These are phyloP conservation scores for Geotrichum klebahnii DNA, from an alignment of 1,139 yeast genomes.

Conservation along the genomic window DNA sequence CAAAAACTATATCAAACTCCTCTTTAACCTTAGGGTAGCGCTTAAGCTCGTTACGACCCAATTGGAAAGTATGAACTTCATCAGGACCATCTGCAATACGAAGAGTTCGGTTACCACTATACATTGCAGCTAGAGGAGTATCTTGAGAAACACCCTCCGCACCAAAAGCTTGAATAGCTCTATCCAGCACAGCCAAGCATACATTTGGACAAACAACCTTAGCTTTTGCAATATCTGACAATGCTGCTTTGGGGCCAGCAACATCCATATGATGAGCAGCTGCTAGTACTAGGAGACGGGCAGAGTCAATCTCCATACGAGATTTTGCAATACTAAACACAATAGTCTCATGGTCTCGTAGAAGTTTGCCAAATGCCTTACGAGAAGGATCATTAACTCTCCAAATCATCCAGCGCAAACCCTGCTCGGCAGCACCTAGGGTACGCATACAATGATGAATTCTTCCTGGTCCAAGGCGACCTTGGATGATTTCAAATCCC, in stretches of 20 bases:
- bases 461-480: constrained; percentile 69
- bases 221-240: constrained; percentile 61
- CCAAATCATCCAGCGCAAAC: constrained; percentile 50
- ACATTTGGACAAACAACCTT: constrained; percentile 65
- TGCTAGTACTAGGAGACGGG: constrained; percentile 56
- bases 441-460: constrained; percentile 73
- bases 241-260: constrained; percentile 54
- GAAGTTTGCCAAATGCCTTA: constrained; percentile 54
- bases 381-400: constrained; percentile 52
- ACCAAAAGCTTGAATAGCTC: constrained; percentile 67
- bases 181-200: constrained; percentile 52
- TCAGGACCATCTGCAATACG: constrained; percentile 76
- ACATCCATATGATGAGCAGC: constrained; percentile 65
- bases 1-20: constrained; percentile 9
- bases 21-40: constrained; percentile 10
- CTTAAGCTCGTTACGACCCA: constrained; percentile 48
- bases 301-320: constrained; percentile 56
- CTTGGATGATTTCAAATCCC: constrained; percentile 67
- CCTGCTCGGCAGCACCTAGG: constrained; percentile 63
- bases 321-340: constrained; percentile 52
- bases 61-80: constrained; percentile 63
- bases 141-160: constrained; percentile 67
- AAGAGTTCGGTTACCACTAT: constrained; percentile 55
- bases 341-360: constrained; percentile 54
- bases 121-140: constrained; percentile 57